These are phyloP conservation scores for Pseudisothecium myosuroides DNA, from an alignment of 225 moss, liverwort and hornwort species.

Conservation along the genomic window DNA sequence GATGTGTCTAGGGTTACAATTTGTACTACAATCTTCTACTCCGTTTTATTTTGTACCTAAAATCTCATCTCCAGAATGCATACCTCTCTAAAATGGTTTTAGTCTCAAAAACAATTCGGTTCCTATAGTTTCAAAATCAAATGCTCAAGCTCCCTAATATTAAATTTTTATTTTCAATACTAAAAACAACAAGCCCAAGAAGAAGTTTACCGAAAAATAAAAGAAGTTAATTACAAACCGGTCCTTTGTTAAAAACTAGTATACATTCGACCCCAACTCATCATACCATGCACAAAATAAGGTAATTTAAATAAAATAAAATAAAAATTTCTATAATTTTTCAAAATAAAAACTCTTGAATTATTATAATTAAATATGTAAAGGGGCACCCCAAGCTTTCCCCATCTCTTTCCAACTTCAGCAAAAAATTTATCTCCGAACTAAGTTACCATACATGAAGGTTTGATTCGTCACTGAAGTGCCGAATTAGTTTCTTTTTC, in stretches of 20 bases:
- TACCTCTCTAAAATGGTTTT: too few species aligned
- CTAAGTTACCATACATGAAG: too few species aligned
- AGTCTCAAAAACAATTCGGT: too few species aligned
- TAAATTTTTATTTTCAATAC: neutral
- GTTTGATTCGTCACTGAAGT: too few species aligned
- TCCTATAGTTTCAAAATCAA: neutral
- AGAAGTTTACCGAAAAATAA: neutral
- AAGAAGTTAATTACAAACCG: rapidly evolving
- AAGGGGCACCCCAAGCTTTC: neutral
- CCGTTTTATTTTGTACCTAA: rapidly evolving
- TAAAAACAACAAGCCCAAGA: neutral
- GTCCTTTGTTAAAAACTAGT: neutral
- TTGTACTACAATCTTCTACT: neutral
- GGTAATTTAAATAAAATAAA: neutral
- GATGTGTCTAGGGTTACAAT: neutral
- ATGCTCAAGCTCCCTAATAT: neutral
- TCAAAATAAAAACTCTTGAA: neutral
- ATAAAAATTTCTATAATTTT: neutral
- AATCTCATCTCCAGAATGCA: neutral
- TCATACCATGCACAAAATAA: neutral
- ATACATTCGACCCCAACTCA: neutral
- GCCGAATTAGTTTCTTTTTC: too few species aligned
- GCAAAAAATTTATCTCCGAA: neutral
- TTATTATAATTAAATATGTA: neutral
- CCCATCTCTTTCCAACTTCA: neutral